These are phyloP conservation scores for Trifolium fragiferum DNA, from an alignment of 306 rosid species.

Conservation along the genomic window DNA sequence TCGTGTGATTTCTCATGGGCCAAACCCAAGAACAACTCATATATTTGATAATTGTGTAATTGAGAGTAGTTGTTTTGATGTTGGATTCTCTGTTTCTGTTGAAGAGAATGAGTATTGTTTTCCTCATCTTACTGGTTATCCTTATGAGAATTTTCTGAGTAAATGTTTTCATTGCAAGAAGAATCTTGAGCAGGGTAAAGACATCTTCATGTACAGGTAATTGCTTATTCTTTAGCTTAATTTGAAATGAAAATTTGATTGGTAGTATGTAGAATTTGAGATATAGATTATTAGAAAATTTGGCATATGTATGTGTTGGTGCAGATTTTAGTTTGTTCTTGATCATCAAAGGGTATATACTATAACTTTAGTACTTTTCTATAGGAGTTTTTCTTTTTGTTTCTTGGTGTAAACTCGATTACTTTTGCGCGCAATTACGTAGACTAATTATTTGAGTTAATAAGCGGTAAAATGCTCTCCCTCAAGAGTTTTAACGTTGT, in stretches of 20 bases:
- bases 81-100: constrained; percentile 45
- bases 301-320: no score
- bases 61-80: constrained; percentile 58
- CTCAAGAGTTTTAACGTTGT: no score
- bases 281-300: not conserved
- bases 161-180: constrained; percentile 76
- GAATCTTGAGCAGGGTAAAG: constrained; percentile 72
- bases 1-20: constrained; percentile 76
- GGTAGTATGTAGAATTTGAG: constrained; percentile 1
- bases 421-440: no score
- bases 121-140: constrained; percentile 40
- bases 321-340: not conserved
- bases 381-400: no score
- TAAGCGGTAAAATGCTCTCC: no score
- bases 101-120: constrained; percentile 39
- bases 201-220: constrained; percentile 96
- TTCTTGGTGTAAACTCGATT: no score
- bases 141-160: constrained; percentile 68
- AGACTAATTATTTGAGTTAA: no score
- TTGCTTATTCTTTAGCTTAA: constrained; percentile 1
- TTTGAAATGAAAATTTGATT: constrained; percentile 14
- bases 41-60: constrained; percentile 77
- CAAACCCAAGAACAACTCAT: constrained; percentile 81
- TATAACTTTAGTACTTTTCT: no score
- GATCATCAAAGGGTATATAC: constrained; percentile 16